These are phyloP conservation scores for Coniochaeta pulveracea DNA, from an alignment of 2,329 filamentous ascomycete species.

Conservation along the genomic window DNA sequence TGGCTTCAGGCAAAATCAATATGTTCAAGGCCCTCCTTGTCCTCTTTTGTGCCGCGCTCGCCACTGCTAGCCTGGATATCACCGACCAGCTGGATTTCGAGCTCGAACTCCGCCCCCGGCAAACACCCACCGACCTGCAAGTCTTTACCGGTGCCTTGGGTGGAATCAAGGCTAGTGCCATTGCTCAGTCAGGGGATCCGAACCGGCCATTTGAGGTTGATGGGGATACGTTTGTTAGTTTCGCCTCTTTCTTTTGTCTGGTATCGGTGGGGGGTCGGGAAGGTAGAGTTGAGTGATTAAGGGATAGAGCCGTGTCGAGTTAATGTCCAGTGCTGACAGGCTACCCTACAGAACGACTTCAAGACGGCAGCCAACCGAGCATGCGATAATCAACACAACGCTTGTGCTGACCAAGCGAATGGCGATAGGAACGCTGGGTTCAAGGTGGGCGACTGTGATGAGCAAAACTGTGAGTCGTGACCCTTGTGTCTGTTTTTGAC, in stretches of 20 bases:
- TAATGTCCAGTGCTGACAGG: conserved; percentile 4
- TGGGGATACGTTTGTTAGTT: conserved; percentile 31
- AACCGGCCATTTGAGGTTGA: conserved; percentile 29
- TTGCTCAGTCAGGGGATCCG: conserved; percentile 26
- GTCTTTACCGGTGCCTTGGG: conserved; percentile 28
- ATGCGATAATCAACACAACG: conserved; percentile 38
- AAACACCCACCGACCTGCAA: conserved; percentile 26
- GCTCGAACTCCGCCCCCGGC: conserved; percentile 22
- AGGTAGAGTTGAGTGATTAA: neutral
- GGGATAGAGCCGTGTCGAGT: neutral
- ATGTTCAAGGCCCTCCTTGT: conserved; percentile 6
- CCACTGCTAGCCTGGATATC: conserved; percentile 12
- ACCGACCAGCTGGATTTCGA: conserved; percentile 23
- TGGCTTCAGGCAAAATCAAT: no score
- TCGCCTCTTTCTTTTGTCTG: neutral
- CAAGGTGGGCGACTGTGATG: conserved; percentile 30
- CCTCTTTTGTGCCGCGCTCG: conserved; percentile 6
- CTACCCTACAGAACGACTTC: conserved; percentile 26
- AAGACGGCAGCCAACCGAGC: conserved; percentile 26
- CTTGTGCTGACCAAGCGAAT: conserved; percentile 31
- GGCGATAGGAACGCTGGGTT: conserved; percentile 19
- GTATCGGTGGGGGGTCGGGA: neutral
- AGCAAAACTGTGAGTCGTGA: conserved; percentile 27
- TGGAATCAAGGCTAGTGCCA: conserved; percentile 22
- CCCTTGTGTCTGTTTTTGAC: no score